Base-by-base conservation (phyloP, 2,329 filamentous ascomycete genomes). In the Tolypocladium tundrense region DNA sequence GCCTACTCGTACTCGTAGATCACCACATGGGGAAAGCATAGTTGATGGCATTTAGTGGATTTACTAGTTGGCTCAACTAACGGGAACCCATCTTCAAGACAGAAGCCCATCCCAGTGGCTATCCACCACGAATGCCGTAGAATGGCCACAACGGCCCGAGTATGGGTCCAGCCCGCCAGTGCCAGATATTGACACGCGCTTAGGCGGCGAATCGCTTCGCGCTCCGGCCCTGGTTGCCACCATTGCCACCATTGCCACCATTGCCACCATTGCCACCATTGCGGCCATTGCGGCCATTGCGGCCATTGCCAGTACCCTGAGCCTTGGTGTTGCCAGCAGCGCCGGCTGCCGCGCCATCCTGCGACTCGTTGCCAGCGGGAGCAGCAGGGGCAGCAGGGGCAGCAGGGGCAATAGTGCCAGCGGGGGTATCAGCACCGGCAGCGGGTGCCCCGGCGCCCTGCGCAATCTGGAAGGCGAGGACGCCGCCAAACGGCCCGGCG, bases 401-500 rank as follows among this genome's bases (percentile, higher is more conserved):
- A 40, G 39, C 39, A 1, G 39, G 39, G 3, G 39, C 5, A 19
- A 6, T 16, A 16, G 39, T 16, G 3, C 24, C 24, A 48, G 43
- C 43, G 24, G 43, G 43, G 4, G 43, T 10, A 16, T 5, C 24
- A 19, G 45, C 24, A 9, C 24, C 21, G 11, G 43, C 24, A 19
- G 43, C 43, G 21, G 43, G 43, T 16, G 43, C 43, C 31, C 43
- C 52, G 27, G 57, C 45, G 10, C 57, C 57, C 31, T 55, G 37
- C 16, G 60, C 70, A 55, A 75, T 72, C 66, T 76, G 75, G 60
- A 77, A 67, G 19, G 73, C 69, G 10, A 76, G 61, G 31, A 72
- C 67, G 27, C 74, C 75, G 43, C 73, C 74, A 61, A 77, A 77
- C 7, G 74, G 74, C 0, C 74, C 75, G 3, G 70, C 72, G 13